These are phyloP conservation scores for Lipomyces sp. DNA, from an alignment of 805 yeast genomes.

Conservation along the genomic window DNA sequence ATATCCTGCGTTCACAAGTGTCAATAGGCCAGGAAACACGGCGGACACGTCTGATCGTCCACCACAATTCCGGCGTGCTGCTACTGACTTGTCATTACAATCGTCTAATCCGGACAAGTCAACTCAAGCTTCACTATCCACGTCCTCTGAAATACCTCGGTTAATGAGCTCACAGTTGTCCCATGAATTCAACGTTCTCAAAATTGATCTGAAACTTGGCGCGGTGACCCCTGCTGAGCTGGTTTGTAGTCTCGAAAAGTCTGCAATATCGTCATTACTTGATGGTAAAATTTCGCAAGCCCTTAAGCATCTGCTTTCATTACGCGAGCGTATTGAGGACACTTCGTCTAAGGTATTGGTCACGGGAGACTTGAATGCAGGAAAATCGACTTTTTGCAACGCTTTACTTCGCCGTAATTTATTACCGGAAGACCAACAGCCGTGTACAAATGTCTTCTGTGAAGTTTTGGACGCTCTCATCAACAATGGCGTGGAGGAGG, in stretches of 20 bases:
- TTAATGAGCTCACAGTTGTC: conserved; percentile 27
- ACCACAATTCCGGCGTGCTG: conserved; percentile 19
- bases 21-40: conserved; percentile 8
- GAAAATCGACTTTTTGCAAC: conserved; percentile 94
- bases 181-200: conserved; percentile 60
- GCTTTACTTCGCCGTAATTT: conserved; percentile 77
- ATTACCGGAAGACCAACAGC: conserved; percentile 96
- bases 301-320: conserved; percentile 66
- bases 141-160: conserved; percentile 25
- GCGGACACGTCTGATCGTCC: conserved; percentile 10
- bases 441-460: conserved; percentile 94
- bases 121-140: background rate
- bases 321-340: conserved; percentile 85
- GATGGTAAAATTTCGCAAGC: conserved; percentile 70
- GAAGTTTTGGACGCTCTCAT: conserved; percentile 86
- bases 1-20: conserved; percentile 39
- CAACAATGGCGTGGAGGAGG: conserved; percentile 80
- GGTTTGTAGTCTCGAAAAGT: conserved; percentile 64
- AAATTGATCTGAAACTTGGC: conserved; percentile 64
- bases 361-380: conserved; percentile 96
- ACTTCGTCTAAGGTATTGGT: conserved; percentile 91
- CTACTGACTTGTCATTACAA: conserved; percentile 25
- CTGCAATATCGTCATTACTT: conserved; percentile 69
- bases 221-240: conserved; percentile 49
- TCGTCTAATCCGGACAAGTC: conserved; percentile 8